phyloP scores from a whole-genome alignment of 108 stramenopile species.

The Parietichytrium sp. region DNA sequence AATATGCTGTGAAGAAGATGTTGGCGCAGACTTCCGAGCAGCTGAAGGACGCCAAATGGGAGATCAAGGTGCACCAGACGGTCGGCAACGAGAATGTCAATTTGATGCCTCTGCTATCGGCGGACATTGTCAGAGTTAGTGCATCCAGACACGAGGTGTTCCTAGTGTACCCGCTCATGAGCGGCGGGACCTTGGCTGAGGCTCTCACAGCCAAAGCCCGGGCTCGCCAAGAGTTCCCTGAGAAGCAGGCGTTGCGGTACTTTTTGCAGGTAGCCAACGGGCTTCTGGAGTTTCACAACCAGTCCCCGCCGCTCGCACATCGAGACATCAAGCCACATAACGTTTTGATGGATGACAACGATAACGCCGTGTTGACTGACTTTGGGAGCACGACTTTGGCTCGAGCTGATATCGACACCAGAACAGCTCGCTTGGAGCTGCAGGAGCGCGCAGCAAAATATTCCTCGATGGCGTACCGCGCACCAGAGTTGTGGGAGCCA shows the following conservation, averaged over 20 bases:
- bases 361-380: conserved; percentile 38
- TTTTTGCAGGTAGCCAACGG: background rate
- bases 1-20: background rate
- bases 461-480: conserved; percentile 48
- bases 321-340: conserved; percentile 51
- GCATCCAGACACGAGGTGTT: background rate
- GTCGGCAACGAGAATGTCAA: conserved; percentile 3
- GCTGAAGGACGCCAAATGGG: background rate
- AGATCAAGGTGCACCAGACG: background rate
- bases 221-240: background rate
- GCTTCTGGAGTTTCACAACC: background rate
- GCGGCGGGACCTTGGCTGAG: background rate
- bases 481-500: conserved; percentile 55
- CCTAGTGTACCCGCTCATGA: background rate
- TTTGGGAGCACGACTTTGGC: conserved; percentile 38
- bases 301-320: conserved; percentile 25
- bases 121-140: background rate
- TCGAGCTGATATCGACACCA: background rate
- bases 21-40: background rate
- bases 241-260: background rate
- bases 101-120: background rate
- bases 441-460: conserved; percentile 37
- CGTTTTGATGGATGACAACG: conserved; percentile 22
- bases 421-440: background rate
- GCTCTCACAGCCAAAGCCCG: background rate